Conservation (phyloP, 345 rosid species). For the Triadica sebifera region DNA sequence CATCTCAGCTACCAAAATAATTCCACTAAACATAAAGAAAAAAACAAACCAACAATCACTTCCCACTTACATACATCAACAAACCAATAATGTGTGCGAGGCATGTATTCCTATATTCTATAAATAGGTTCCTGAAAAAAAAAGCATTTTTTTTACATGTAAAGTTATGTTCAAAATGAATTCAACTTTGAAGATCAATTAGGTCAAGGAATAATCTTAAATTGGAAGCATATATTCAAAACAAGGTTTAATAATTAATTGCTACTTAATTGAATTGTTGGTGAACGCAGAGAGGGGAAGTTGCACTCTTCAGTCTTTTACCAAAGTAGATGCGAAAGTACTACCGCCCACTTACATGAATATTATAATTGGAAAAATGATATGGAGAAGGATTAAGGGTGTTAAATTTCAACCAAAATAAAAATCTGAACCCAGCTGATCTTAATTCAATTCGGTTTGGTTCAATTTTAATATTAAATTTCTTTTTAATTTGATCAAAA, state of each 20-base stretch:
- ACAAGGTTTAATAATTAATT: too few relatives aligned
- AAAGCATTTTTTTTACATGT: background rate
- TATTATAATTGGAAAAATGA: too few relatives aligned
- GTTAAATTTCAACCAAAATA: too few relatives aligned
- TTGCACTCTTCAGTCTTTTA: background rate
- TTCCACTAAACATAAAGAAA: too few relatives aligned
- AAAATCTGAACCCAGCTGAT: too few relatives aligned
- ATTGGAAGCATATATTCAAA: background rate
- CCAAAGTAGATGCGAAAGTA: background rate
- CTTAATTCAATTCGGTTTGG: too few relatives aligned
- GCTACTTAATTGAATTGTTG: background rate
- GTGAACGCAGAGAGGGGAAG: background rate
- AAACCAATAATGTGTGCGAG: background rate
- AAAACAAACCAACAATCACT: background rate
- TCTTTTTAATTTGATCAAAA: too few relatives aligned
- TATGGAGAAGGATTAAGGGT: too few relatives aligned
- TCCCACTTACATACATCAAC: too few relatives aligned
- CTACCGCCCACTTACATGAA: background rate
- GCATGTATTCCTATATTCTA: background rate
- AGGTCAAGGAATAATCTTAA: slow-evolving; percentile 6
- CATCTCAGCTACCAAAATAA: too few relatives aligned
- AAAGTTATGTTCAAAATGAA: background rate
- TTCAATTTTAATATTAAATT: too few relatives aligned
- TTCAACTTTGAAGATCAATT: background rate
- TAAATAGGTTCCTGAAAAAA: background rate